Evolutionary conservation across 2,329 filamentous ascomycete species (phyloP), one percentile per base, ranked within the genome.

Genomic region (Diaporthe humulicola): DNA sequence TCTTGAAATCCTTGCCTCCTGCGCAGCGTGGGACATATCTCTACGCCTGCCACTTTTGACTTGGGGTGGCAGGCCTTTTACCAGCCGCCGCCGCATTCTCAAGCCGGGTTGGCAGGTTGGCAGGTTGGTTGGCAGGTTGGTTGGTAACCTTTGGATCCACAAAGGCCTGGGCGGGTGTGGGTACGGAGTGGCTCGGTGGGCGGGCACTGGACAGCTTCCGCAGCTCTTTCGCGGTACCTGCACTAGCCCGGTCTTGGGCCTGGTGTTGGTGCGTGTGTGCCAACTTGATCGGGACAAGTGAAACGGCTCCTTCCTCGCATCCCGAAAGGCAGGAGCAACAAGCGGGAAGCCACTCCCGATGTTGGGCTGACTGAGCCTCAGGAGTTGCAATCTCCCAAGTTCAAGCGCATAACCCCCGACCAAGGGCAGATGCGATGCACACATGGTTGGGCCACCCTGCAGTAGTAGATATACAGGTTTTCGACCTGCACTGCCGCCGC

Each of bases 311-410:
- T 42, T 25, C 69, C 57, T 72, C 56, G 52, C 64, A 54, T 69
- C 64, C 64, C 64, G 64, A 69, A 30, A 40, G 64, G 28, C 64
- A 69, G 64, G 56, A 71, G 54, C 70, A 61, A 57, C 45, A 69
- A 69, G 64, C 64, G 64, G 64, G 64, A 64, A 72, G 70, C 70
- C 70, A 72, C 70, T 72, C 57, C 70, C 70, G 70, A 33, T 42
- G n/a, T 30, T 30, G 70, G 58, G 48, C 33, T 22, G 60, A 22
- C 70, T 52, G 45, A 69, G 64, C 64, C 64, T 69, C 45, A 72
- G 40, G 60, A 64, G 22, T 19, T 40, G 57, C 19, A 72, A 71
- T 52, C 33, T 71, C 42, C 48, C 57, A 45, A 50, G n/a, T 54
- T 38, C 70, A 54, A 64, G 57, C 70, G 36, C 36, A 25, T 64